Evolutionary conservation across 768 basidiomycete species (phyloP), one percentile per base, ranked within the genome.

Genomic region (Coprinellus micaceus): DNA sequence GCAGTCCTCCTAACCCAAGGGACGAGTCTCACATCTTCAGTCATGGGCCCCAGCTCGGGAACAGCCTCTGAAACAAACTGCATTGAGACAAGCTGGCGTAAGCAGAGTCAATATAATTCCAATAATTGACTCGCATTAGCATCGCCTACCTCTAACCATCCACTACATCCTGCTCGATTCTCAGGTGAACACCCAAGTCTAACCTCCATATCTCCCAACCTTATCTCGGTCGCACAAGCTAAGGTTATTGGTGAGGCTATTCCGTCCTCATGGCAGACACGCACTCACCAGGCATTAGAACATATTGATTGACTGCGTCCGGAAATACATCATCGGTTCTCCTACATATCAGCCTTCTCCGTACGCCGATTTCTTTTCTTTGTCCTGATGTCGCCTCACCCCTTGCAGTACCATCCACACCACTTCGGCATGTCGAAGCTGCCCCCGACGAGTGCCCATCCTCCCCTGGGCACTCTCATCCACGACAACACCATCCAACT

Each of bases 401-500:
- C 17, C 29, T 33, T 30, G 4, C 49, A 30, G 15, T 36, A 58
- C 25, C 52, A 19, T 19, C 52, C 52, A 53, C 21, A 17, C 5
- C 17, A 17, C n/a, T 21, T 52, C 43, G 44, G 21, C 40, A 64
- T 65, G 64, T 63, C 67, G 59, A 64, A 64, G 52, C 63, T 63
- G 46, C 52, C 62, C 13, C 37, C 65, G 22, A 29, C 51, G 17
- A 47, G 67, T 15, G 57, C 63, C 33, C 76, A 77, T 53, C 84
- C 84, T 46, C 73, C 79, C 60, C 73, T 89, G 59, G 94, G 94
- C 44, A 86, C 87, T 60, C 71, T 83, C 67, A 91, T 98, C 76
- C 92, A 95, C 79, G 79, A 83, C 60, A 86, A 85, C 62, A 75
- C 83, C 48, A 83, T 98, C 57, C 82, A 94, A 71, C 86, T 98